Conservation (phyloP, 352 stramenopile genomes). For the Pythium sukuiense region DNA sequence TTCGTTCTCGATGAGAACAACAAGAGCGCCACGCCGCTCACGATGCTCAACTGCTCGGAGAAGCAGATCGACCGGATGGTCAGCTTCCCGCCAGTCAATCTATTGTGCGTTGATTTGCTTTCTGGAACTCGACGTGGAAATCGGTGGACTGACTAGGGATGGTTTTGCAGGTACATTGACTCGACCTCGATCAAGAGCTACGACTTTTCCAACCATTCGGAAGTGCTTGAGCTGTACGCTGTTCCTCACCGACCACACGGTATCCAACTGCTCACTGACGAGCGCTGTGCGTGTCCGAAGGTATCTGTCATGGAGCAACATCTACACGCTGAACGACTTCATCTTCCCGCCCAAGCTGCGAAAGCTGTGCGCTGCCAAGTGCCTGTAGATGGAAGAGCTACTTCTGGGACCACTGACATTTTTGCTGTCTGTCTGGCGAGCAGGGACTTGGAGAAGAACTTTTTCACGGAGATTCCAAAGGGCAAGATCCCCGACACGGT, state of each 20-base stretch:
- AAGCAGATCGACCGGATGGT: constrained; percentile 2
- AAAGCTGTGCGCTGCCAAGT: not conserved
- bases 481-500: not conserved
- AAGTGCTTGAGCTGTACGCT: constrained; percentile 2
- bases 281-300: not conserved
- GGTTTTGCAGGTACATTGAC: not conserved
- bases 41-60: constrained; percentile 8
- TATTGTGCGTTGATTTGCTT: not conserved
- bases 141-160: not conserved
- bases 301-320: constrained; percentile 1
- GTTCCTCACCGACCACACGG: no score
- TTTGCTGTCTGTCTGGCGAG: not conserved
- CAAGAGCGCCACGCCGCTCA: not conserved
- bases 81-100: constrained; percentile 2
- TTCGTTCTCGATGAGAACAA: constrained; percentile 2
- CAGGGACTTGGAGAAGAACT: constrained; percentile 1
- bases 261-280: not conserved
- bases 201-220: constrained; percentile 2
- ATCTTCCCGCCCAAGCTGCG: not conserved
- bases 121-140: not conserved
- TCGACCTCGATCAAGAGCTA: constrained; percentile 2
- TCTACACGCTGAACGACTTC: not conserved
- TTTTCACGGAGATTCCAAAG: not conserved
- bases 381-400: not conserved
- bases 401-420: not conserved